phyloP scores from a whole-genome alignment of 139 green algal genomes.

The Coelastrella sp. region DNA sequence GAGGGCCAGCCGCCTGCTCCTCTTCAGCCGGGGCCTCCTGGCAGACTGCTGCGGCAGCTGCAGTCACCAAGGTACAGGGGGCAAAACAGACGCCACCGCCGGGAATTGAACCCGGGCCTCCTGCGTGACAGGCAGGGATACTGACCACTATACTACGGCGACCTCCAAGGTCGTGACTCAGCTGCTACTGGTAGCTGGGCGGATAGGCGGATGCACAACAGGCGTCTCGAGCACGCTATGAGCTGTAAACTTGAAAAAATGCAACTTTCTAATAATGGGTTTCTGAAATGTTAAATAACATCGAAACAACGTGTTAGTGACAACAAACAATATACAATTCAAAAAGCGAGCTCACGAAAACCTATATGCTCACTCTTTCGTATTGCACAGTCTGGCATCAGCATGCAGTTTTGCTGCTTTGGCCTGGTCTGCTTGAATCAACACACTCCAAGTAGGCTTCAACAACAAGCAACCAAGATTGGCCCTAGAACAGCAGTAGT shows the following conservation, averaged over 20 bases:
- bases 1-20: not conserved
- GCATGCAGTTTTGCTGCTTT: too few relatives aligned
- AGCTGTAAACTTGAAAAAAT: not conserved
- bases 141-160: conserved; percentile 52
- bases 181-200: conserved; percentile 8
- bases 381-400: too few relatives aligned
- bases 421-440: too few relatives aligned
- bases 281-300: not conserved
- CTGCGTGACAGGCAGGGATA: conserved; percentile 52
- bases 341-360: not conserved
- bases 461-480: too few relatives aligned
- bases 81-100: conserved; percentile 36
- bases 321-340: not conserved
- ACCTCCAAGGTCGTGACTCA: not conserved
- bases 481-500: too few relatives aligned
- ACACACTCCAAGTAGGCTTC: too few relatives aligned
- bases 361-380: too few relatives aligned
- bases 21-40: not conserved
- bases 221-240: not conserved
- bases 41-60: not conserved
- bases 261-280: too few relatives aligned
- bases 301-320: not conserved
- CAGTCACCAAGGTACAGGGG: not conserved
- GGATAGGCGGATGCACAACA: not conserved
- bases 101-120: conserved; percentile 49